phyloP scores from a whole-genome alignment of 179 eudicot genomes.

The Carnegiea gigantea region DNA sequence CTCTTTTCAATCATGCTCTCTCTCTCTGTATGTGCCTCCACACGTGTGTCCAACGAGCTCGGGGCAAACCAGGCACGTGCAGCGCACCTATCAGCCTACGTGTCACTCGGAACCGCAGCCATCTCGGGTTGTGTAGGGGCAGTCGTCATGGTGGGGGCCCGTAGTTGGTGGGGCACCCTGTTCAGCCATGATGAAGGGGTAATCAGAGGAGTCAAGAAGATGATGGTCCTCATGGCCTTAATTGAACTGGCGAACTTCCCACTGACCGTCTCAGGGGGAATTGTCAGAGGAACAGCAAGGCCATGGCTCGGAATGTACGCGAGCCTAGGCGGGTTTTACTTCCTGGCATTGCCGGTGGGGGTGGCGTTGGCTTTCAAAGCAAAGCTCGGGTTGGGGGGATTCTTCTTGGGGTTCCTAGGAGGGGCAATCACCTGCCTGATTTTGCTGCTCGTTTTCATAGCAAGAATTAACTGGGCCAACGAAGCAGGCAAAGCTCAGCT shows the following conservation, averaged over 20 bases:
- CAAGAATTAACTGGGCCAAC: conserved; percentile 59
- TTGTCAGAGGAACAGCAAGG: conserved; percentile 78
- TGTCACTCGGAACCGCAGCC: conserved; percentile 45
- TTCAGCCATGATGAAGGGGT: conserved; percentile 59
- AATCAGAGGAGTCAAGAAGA: conserved; percentile 55
- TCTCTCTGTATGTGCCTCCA: conserved; percentile 70
- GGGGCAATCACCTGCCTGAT: conserved; percentile 57
- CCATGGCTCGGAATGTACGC: conserved; percentile 75
- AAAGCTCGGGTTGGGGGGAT: conserved; percentile 60
- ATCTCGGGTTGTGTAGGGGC: conserved; percentile 51
- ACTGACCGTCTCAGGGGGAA: conserved; percentile 68
- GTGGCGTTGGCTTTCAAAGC: conserved; percentile 56
- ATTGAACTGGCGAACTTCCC: conserved; percentile 79
- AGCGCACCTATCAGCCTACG: conserved; percentile 53
- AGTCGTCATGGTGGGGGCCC: conserved; percentile 45
- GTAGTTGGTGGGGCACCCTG: conserved; percentile 63
- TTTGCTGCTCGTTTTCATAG: conserved; percentile 58
- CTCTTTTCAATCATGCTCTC: conserved; percentile 83
- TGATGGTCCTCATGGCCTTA: conserved; percentile 68
- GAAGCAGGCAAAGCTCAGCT: conserved; percentile 72
- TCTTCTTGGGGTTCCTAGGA: conserved; percentile 67
- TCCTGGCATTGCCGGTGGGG: conserved; percentile 72
- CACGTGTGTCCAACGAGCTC: conserved; percentile 78
- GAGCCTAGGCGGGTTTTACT: conserved; percentile 70
- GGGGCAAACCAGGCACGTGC: conserved; percentile 53